phyloP scores from a whole-genome alignment of 2,329 filamentous ascomycete genomes.

The Capronia americana region DNA sequence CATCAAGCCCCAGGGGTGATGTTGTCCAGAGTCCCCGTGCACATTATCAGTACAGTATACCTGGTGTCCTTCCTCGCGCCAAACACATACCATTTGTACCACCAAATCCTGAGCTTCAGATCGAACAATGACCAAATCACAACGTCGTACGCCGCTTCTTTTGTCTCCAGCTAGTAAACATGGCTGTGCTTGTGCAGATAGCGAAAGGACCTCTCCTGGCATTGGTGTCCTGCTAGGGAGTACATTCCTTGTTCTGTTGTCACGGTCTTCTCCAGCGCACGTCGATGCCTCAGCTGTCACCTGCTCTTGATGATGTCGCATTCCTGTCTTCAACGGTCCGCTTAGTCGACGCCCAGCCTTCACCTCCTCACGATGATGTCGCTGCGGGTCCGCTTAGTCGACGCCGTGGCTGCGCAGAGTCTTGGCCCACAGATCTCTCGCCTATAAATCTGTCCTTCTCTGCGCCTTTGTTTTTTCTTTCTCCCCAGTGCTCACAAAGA shows the following conservation, averaged over 20 bases:
- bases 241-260: not conserved
- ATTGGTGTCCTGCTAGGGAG: not conserved
- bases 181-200: not conserved
- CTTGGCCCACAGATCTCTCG: not conserved
- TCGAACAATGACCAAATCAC: not conserved
- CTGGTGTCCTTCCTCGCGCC: not conserved
- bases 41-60: not conserved
- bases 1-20: not conserved
- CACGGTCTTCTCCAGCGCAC: not conserved
- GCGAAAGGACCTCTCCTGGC: not conserved
- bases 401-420: constrained; percentile 6
- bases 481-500: constrained; percentile 9
- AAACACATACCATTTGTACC: not conserved
- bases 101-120: not conserved
- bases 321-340: not conserved
- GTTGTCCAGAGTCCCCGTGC: not conserved
- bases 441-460: constrained; percentile 1
- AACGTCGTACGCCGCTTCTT: not conserved
- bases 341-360: not conserved
- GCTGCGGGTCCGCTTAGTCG: constrained; percentile 21
- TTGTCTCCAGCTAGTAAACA: not conserved
- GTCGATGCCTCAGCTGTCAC: not conserved
- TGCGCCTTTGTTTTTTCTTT: constrained; percentile 1
- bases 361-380: not conserved
- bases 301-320: constrained; percentile 1